These are phyloP conservation scores for Lachnellula cervina DNA, from an alignment of 2,329 filamentous ascomycete species.

Conservation along the genomic window DNA sequence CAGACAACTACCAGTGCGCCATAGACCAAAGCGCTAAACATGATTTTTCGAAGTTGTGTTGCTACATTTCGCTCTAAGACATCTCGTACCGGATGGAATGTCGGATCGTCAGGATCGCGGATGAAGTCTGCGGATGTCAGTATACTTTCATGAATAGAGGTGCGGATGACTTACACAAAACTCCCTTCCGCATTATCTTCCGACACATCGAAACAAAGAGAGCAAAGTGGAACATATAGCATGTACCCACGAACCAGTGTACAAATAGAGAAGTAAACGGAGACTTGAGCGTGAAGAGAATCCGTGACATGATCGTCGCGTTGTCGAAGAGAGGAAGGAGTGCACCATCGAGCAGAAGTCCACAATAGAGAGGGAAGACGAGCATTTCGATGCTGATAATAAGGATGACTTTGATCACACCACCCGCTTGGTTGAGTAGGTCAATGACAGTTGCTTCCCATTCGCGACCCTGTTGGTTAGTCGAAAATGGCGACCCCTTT, in stretches of 20 bases:
- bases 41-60: conserved; percentile 91
- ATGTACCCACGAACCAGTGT: conserved; percentile 97
- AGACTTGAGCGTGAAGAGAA: conserved; percentile 71
- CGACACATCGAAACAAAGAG: conserved; percentile 98
- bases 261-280: conserved; percentile 92
- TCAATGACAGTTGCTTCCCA: conserved; percentile 79
- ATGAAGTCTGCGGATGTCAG: conserved; percentile 71
- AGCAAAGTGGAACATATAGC: conserved; percentile 99
- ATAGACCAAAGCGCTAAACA: conserved; percentile 93
- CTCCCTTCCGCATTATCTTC: conserved; percentile 92
- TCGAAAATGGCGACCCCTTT: conserved; percentile 64
- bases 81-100: conserved; percentile 95
- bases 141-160: not conserved
- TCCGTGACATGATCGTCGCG: conserved; percentile 69
- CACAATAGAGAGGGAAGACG: conserved; percentile 92
- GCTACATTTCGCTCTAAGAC: conserved; percentile 89
- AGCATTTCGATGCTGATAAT: conserved; percentile 99
- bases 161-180: conserved; percentile 64
- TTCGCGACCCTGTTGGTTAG: conserved; percentile 49
- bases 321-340: conserved; percentile 83
- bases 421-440: conserved; percentile 83
- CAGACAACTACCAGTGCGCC: conserved; percentile 89
- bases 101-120: conserved; percentile 93
- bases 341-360: conserved; percentile 81
- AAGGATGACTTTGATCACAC: conserved; percentile 94